Base-by-base conservation (phyloP, 805 yeast species). In the Starmerella bacillaris region DNA sequence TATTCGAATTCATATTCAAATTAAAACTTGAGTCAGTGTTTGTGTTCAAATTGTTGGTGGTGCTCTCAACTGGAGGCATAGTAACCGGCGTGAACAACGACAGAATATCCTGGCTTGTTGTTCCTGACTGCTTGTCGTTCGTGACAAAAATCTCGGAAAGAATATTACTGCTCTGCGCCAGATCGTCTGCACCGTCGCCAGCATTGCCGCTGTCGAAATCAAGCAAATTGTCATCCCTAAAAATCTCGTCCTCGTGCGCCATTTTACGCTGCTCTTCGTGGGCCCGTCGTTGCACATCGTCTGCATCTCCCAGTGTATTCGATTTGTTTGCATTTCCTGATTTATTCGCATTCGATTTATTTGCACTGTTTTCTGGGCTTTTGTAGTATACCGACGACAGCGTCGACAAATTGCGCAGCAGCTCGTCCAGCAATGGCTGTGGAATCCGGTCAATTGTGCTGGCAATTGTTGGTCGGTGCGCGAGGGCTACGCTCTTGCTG, bases 341-440 rank as follows among this genome's bases (percentile, higher is more conserved):
- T 5, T 8, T 8, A 5, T 15, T 5, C 29, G 8, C 14, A 14
- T 15, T 11, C 7, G 29, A 6, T 7, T 15, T 11, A 17, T 39
- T 27, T 14, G 35, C 21, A 5, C 31, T 14, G 22, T 72, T 62
- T 15, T 70, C 60, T 4, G 78, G 71, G 9, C 95, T 93, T 51
- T 76, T 77, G 56, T 78, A 92, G 51, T 80, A 80, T 2, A 89
- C 89, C 0, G 95, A 80, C 26, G 94, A 74, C 41, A 89, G 65
- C 6, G 89, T 76, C 3, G 92, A 74, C 37, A 86, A 58, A 51
- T 86, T 93, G n/a, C 60, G 52, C 21, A 86, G 51, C 33, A 89
- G 63, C 42, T 71, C 74, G 28, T 73, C 70, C 38, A 84, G 64
- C 4, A 82, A 62, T 17, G 61, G 64, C 0, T 79, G 75, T 27